phyloP scores from a whole-genome alignment of 2,329 filamentous ascomycete genomes.

The Fusarium nygamai region DNA sequence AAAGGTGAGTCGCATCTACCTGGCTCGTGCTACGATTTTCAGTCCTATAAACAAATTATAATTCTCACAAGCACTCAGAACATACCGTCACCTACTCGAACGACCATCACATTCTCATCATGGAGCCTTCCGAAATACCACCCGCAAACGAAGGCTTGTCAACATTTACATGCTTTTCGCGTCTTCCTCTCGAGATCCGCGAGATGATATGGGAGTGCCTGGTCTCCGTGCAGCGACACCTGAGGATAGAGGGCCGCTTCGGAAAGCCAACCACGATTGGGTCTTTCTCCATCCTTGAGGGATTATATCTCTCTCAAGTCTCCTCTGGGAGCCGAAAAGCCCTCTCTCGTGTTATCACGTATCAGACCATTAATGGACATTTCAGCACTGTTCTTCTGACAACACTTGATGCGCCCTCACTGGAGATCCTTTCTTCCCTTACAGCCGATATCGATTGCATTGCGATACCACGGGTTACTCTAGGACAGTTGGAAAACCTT shows the following conservation, averaged over 20 bases:
- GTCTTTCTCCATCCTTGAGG: neutral
- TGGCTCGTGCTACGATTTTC: neutral
- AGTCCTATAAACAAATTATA: too few species aligned
- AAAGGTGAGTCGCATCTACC: neutral
- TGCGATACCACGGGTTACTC: neutral
- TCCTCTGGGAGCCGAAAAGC: neutral
- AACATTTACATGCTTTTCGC: neutral
- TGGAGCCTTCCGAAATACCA: neutral
- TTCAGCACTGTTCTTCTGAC: neutral
- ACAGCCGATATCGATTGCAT: fast-evolving
- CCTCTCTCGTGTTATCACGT: neutral
- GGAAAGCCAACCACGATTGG: neutral
- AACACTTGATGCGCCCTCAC: fast-evolving
- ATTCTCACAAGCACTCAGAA: neutral
- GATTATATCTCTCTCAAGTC: fast-evolving
- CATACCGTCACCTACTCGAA: neutral
- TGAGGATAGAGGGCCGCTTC: neutral
- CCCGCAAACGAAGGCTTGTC: neutral
- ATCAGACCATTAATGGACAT: neutral
- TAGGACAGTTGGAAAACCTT: neutral
- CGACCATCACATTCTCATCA: too few species aligned
- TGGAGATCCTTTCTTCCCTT: neutral
- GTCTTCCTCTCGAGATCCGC: neutral
- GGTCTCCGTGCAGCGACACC: neutral
- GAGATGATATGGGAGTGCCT: neutral